Base-by-base conservation (phyloP, 2,329 filamentous ascomycete genomes). In the Ophioceras dolichostomum region DNA sequence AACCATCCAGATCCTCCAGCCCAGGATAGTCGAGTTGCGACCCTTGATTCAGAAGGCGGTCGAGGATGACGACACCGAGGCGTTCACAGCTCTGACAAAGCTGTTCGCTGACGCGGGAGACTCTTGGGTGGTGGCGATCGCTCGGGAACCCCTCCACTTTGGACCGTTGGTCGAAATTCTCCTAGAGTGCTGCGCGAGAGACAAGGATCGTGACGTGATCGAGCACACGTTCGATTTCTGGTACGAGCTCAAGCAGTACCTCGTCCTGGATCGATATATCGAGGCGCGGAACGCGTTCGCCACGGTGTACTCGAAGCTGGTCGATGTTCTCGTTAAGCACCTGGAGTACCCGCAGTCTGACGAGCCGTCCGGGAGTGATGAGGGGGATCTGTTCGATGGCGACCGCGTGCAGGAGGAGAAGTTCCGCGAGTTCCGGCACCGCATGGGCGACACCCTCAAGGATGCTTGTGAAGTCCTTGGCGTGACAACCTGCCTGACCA, bases 371-470 rank as follows among this genome's bases (percentile, higher is more conserved):
- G n/a, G n/a, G n/a, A n/a, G n/a, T n/a, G 77, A 82, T 46, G 79
- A 89, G 47, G 67, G 70, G 10, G 91, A 98, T 56, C 65, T 96
- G 1, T 98, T 98, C 52, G 89, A 94, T 43, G 91, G 91, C 37
- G 91, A 98, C 55, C 79, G 89, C 29, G 91, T 96, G 55, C 80
- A 86, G 42, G 91, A 98, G 57, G 91, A 98, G 50, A 94, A 91
- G 56, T 98, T 98, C 62, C 78, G 91, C 34, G 86, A 94, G 51
- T 98, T 96, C 66, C 74, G 91, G 46, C 91, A 98, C 55, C 79
- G 86, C 37, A 96, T 98, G 86, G 91, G 91, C 26, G 93, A 98
- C 54, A 93, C 94, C 0, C 71, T 98, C 35, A 98, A 98, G 61
- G 91, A 98, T 52, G 85, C 85, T 38, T 98, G 91, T 58, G 84